Evolutionary conservation across 2,329 filamentous ascomycete genomes (phyloP).

Genomic region (Alternaria sp.): DNA sequence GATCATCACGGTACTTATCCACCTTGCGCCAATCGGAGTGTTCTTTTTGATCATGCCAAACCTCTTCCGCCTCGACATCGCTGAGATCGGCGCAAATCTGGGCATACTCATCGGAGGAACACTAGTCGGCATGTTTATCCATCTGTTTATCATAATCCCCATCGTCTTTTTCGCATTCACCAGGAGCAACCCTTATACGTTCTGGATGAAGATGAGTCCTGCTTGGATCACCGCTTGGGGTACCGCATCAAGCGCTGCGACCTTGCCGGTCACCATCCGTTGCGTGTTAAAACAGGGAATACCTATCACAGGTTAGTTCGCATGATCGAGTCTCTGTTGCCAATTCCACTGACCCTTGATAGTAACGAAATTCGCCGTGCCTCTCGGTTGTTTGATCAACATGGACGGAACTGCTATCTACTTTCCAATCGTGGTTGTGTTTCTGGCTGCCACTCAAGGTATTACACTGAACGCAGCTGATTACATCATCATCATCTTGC

Average conservation of each 20-base stretch:
- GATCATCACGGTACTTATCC: conserved; percentile 60
- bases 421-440: conserved; percentile 63
- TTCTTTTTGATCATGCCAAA: conserved; percentile 64
- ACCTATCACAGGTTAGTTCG: conserved; percentile 45
- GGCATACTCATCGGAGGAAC: conserved; percentile 60
- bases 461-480: conserved; percentile 54
- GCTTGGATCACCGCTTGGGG: conserved; percentile 66
- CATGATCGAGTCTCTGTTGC: neutral
- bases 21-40: conserved; percentile 61
- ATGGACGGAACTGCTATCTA: conserved; percentile 60
- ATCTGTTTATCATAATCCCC: conserved; percentile 59
- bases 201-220: conserved; percentile 59
- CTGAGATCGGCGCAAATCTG: conserved; percentile 59
- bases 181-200: conserved; percentile 57
- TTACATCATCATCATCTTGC: conserved; percentile 60
- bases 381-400: conserved; percentile 56
- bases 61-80: conserved; percentile 59
- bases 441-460: conserved; percentile 62
- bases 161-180: conserved; percentile 42
- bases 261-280: conserved; percentile 60
- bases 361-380: conserved; percentile 58
- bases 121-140: conserved; percentile 58
- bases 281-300: conserved; percentile 53
- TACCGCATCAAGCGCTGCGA: conserved; percentile 62
- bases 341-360: neutral